phyloP scores from a whole-genome alignment of 495 filamentous ascomycete species.

The Rostrohypoxylon terebratum region DNA sequence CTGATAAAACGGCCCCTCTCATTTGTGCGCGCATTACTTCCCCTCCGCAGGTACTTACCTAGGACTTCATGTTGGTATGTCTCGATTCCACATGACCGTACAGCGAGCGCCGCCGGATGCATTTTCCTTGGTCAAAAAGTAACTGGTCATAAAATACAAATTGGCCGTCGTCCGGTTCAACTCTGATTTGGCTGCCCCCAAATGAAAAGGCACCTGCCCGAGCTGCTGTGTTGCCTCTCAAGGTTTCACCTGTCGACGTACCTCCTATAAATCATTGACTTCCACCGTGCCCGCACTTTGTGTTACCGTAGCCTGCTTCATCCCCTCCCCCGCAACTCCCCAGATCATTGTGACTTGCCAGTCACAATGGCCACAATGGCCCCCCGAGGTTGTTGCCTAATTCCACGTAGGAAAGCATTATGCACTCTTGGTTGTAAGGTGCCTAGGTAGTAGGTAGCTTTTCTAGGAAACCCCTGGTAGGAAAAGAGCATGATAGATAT shows the following conservation, averaged over 20 bases:
- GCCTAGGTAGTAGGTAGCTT: no score
- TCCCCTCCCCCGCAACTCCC: background rate
- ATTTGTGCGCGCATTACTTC: background rate
- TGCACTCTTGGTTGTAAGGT: no score
- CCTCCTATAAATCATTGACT: background rate
- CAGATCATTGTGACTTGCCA: background rate
- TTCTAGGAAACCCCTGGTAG: background rate
- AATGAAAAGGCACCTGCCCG: background rate
- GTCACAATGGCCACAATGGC: background rate
- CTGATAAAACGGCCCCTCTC: background rate
- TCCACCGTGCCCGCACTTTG: slow-evolving; percentile 23
- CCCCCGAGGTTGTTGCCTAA: slow-evolving; percentile 1
- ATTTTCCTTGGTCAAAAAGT: background rate
- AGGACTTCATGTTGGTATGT: background rate
- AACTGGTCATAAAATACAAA: slow-evolving; percentile 3
- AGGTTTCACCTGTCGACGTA: background rate
- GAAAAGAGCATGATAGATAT: background rate
- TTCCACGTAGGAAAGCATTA: background rate
- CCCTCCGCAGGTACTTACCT: background rate
- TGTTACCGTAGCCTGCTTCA: slow-evolving; percentile 6
- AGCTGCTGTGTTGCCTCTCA: background rate
- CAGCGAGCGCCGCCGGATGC: no score
- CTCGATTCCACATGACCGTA: background rate
- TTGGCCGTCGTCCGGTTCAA: background rate
- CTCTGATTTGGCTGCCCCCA: background rate